Evolutionary conservation across 192 early-diverging fungal genomes (phyloP).

Genomic region (Thamnidium elegans): DNA sequence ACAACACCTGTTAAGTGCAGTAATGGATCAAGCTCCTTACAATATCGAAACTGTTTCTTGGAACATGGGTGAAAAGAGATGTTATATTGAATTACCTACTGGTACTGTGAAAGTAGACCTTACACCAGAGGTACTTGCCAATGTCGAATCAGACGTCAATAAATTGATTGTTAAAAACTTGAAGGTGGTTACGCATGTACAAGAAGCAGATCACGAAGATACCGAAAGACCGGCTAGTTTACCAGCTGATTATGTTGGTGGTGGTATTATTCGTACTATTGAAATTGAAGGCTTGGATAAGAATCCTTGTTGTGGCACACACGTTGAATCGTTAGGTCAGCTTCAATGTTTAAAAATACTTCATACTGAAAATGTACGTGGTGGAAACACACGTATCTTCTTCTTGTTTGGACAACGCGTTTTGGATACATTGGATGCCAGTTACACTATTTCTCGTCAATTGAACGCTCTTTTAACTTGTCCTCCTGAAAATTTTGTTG

Average conservation of each 20-base stretch:
- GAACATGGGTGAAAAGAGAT: conserved; percentile 53
- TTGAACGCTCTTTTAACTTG: conserved; percentile 38
- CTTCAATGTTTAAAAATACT: conserved; percentile 65
- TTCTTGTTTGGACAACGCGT: conserved; percentile 69
- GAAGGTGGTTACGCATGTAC: conserved; percentile 35
- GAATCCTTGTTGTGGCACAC: conserved; percentile 77
- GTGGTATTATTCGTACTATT: conserved; percentile 47
- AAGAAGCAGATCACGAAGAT: conserved; percentile 38
- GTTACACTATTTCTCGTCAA: conserved; percentile 36
- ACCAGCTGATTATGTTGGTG: conserved; percentile 51
- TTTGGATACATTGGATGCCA: conserved; percentile 34
- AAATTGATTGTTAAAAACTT: conserved; percentile 49
- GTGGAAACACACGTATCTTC: conserved; percentile 62
- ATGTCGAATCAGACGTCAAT: conserved; percentile 56
- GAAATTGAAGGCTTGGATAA: conserved; percentile 49
- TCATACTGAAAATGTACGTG: conserved; percentile 61
- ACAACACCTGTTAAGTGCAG: conserved; percentile 70
- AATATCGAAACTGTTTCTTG: conserved; percentile 65
- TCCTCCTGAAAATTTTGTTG: conserved; percentile 41
- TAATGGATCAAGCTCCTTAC: conserved; percentile 58
- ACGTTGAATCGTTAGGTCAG: conserved; percentile 54
- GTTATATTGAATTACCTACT: conserved; percentile 60
- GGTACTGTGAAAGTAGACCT: conserved; percentile 27
- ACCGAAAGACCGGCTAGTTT: conserved; percentile 47
- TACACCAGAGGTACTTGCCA: conserved; percentile 39